Evolutionary conservation across 129 eudicot genomes (phyloP), one percentile per base, ranked within the genome.

Genomic region (Erigeron canadensis): DNA sequence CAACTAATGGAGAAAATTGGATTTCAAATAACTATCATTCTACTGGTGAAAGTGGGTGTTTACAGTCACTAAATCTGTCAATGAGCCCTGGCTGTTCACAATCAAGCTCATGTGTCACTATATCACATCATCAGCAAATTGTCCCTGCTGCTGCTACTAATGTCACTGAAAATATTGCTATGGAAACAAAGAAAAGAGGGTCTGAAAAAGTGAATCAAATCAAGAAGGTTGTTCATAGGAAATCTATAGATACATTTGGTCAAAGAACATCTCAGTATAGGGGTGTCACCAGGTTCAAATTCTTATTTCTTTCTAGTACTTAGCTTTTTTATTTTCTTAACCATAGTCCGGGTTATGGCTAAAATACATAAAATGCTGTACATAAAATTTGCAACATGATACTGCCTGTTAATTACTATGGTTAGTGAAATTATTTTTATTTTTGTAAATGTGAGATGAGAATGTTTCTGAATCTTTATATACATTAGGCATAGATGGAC

Each of bases 201-300:
- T 69, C 85, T 65, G 96, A 80, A 21, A 92, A 85, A 51, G 84
- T 85, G 50, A 86, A 87, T 10, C 83, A 76, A 34, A 88, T 83
- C 18, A 84, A 89, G 83, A 87, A 81, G 76, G 81, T 92, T 80
- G 87, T 88, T 86, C 97, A 91, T 60, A 84, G 97, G 79, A 91
- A 91, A 75, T 91, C 96, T 73, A 77, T 92, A 7, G 98, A 92
- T 63, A 87, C 98, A 57, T 92, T 92, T 82, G 98, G 98, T 23
- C 98, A 92, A 71, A 87, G 98, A 75, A 92, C 98, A 41, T 92
- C 98, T 12, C 96, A 89, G 89, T 92, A 89, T 55, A 86, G 96
- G 74, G 98, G 98, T 64, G 98, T 92, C 42, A 92, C 98, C 18
- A 89, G 98, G 98, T 90, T 61, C 61, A 16, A 15, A 38, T 40